Base-by-base conservation (phyloP, 169 alveolate species). In the Plasmodium coatneyi region DNA sequence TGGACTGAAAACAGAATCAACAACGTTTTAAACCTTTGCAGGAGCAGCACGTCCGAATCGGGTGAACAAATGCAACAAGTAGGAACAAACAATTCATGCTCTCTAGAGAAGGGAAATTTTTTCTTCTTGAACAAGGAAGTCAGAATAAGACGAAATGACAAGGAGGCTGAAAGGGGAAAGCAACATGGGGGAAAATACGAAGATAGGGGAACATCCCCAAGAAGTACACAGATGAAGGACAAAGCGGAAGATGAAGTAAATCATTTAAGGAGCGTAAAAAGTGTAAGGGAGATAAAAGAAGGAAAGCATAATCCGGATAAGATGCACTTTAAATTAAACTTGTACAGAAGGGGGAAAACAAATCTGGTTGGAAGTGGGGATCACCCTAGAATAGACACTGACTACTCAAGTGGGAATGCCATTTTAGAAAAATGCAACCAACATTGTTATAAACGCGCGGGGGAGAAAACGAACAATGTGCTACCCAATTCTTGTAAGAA, bases 1-100 rank as follows among this genome's bases (percentile, higher is more conserved):
- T 82, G 60, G 36, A 66, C 14, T 32, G 91, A 82, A 82, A 82
- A 82, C 22, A 70, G 76, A 28, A 83, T 83, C 36, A 83, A 83
- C 32, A 34, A 70, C 71, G 74, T 83, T 34, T 54, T 82, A 32
- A 82, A 82, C 71, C 32, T 82, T 14, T 82, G 54, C 22, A 19
- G 71, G 36, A 25, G 36, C n/a, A 80, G 71, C 30, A 39, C 41
- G 3, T 80, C 74, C 66, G 84, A 43, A 34, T 22, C 84, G 66
- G 71, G 34, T 43, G 70, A 43, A 19, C 56, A 0, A 5, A 46
- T 5, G 14, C 34, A 43, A 36, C 3, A 32, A 32, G 54, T 79
- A 79, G 19, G 6, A 39, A 79, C 32, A 79, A 43, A 32, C n/a
- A 49, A 28, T 80, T 80, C 78, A 1, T 4, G n/a, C 12, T 14